Conservation (phyloP, 1,139 yeast species). For the Debaryomyces robertsiae region DNA sequence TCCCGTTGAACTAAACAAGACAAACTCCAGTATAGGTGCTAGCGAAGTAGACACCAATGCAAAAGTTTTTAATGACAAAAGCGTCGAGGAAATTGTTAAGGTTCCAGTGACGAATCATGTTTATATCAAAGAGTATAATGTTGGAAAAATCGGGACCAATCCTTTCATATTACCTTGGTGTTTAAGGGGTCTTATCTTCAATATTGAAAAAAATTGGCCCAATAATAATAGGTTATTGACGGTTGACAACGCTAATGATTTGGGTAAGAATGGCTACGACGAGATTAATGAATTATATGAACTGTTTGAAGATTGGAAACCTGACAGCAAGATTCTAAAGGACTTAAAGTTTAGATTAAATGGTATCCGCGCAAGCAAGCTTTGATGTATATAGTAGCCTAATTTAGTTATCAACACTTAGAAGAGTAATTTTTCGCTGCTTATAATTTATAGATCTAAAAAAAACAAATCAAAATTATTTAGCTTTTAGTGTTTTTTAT, state of each 20-base stretch:
- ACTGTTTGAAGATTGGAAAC: constrained; percentile 83
- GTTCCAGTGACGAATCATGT: constrained; percentile 50
- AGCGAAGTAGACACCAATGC: constrained; percentile 27
- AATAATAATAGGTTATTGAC: constrained; percentile 29
- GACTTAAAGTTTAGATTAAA: constrained; percentile 82
- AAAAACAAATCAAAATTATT: too few relatives aligned
- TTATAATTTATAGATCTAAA: too few relatives aligned
- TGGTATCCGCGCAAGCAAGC: constrained; percentile 62
- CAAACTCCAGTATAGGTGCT: constrained; percentile 17
- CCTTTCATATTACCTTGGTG: constrained; percentile 94
- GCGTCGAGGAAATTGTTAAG: constrained; percentile 17
- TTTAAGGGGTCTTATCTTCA: constrained; percentile 73
- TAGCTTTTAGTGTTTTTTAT: too few relatives aligned
- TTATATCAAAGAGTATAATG: constrained; percentile 59
- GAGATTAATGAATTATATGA: constrained; percentile 64
- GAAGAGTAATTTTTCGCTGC: too few relatives aligned
- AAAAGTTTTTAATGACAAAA: constrained; percentile 12
- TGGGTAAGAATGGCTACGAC: constrained; percentile 42
- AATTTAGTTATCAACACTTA: not conserved
- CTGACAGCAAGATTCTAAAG: constrained; percentile 76
- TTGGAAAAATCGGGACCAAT: constrained; percentile 65
- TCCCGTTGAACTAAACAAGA: constrained; percentile 7
- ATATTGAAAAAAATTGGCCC: constrained; percentile 61
- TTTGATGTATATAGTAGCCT: constrained; percentile 2
- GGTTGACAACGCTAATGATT: constrained; percentile 29